Percentiles rank a stretch among this genome's conserved stretches.
phyloP scores from a whole-genome alignment of 495 filamentous ascomycete species.

The Ramalina peruviana region DNA sequence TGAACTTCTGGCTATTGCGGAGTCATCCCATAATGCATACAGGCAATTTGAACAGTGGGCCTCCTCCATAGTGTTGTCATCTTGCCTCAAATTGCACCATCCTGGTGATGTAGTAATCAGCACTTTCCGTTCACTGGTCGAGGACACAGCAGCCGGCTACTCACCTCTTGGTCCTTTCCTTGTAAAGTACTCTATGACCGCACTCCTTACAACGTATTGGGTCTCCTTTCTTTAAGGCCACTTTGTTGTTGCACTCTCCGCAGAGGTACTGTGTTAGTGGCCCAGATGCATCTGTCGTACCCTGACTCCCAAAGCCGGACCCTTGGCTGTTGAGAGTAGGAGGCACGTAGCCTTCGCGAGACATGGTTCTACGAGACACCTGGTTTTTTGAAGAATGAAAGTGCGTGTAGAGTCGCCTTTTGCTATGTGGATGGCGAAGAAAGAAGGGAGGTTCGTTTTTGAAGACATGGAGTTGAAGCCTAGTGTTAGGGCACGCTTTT shows the following conservation, averaged over 20 bases:
- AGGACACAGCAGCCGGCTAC: conserved; percentile 13
- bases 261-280: conserved; percentile 53
- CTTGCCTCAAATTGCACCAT: conserved; percentile 99
- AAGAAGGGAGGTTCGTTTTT: too few relatives aligned
- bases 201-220: conserved; percentile 92
- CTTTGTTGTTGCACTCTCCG: conserved; percentile 79
- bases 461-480: too few relatives aligned
- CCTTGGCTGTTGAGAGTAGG: conserved; percentile 24
- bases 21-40: too few relatives aligned
- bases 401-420: too few relatives aligned
- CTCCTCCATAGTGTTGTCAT: conserved; percentile 21
- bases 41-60: too few relatives aligned
- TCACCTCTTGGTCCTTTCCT: conserved; percentile 94
- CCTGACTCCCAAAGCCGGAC: conserved; percentile 5
- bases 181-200: conserved; percentile 90
- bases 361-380: conserved; percentile 24
- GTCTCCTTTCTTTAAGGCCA: conserved; percentile 68
- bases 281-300: conserved; percentile 7
- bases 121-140: not conserved
- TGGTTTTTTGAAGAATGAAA: too few relatives aligned
- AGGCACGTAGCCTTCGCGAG: conserved; percentile 48
- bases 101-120: conserved; percentile 21
- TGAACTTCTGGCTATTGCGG: too few relatives aligned
- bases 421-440: too few relatives aligned
- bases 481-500: too few relatives aligned